A percentile compares a stretch with the other conserved stretches of the same genome.
Conservation (phyloP, 768 basidiomycete genomes). For the Heimioporus sp. region DNA sequence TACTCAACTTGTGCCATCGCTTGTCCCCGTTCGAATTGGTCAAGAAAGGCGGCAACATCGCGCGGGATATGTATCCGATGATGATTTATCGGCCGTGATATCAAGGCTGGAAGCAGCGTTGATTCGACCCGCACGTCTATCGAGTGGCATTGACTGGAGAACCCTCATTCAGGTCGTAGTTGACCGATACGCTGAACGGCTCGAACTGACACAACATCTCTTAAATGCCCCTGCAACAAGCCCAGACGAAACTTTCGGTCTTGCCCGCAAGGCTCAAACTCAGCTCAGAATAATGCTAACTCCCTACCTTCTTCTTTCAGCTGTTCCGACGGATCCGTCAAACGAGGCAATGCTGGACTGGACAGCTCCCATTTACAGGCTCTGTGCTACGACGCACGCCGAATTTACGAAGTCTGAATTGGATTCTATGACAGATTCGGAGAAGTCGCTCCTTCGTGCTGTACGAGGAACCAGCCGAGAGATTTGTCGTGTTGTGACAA, state of each 20-base stretch:
- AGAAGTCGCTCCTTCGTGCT: constrained; percentile 13
- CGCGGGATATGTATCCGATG: not conserved
- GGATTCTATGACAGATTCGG: not conserved
- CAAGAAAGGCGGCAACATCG: not conserved
- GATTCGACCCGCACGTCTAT: not conserved
- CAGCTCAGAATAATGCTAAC: constrained; percentile 25
- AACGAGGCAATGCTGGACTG: constrained; percentile 1
- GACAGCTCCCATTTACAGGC: constrained; percentile 7
- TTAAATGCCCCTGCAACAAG: constrained; percentile 24
- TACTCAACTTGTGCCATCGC: not conserved
- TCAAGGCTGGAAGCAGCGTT: constrained; percentile 3
- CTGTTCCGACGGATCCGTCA: not conserved
- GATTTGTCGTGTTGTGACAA: constrained; percentile 38
- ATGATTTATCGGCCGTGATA: not conserved
- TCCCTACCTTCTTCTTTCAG: constrained; percentile 3
- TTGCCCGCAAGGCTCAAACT: not conserved
- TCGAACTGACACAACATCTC: constrained; percentile 29
- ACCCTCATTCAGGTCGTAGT: constrained; percentile 36
- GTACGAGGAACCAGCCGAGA: constrained; percentile 36
- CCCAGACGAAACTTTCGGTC: not conserved
- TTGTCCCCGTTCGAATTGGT: not conserved
- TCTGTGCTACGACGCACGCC: not conserved
- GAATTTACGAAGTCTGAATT: not conserved
- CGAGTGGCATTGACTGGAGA: constrained; percentile 42
- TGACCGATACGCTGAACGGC: constrained; percentile 16